Conservation (phyloP, 2,329 filamentous ascomycete species). For the Alternaria metachromatica region DNA sequence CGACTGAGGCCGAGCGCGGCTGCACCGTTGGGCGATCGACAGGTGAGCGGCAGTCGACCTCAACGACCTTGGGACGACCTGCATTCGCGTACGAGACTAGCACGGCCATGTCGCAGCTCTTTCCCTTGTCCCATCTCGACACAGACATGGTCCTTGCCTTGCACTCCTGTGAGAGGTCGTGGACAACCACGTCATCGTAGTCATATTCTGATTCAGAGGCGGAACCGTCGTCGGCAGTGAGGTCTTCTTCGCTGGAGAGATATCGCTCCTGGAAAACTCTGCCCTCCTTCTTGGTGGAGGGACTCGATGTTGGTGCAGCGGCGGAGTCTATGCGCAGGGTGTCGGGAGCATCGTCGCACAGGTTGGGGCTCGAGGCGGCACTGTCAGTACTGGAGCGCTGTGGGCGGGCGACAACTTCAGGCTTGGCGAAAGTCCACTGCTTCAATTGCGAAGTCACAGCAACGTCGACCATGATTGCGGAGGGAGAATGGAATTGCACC, state of each 20-base stretch:
- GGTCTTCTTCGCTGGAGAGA: constrained; percentile 49
- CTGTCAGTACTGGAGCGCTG: constrained; percentile 40
- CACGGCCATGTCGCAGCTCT: constrained; percentile 47
- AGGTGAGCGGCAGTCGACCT: constrained; percentile 37
- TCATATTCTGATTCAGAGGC: constrained; percentile 37
- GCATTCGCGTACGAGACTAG: constrained; percentile 47
- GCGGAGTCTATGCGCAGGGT: constrained; percentile 43
- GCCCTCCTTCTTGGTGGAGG: constrained; percentile 28
- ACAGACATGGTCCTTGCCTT: constrained; percentile 44
- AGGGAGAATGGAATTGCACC: constrained; percentile 2
- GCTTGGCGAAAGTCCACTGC: constrained; percentile 49
- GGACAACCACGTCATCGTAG: constrained; percentile 40
- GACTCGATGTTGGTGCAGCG: constrained; percentile 17
- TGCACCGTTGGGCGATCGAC: constrained; percentile 24
- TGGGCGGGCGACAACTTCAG: constrained; percentile 29
- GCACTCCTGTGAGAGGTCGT: constrained; percentile 36
- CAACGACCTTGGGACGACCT: constrained; percentile 48
- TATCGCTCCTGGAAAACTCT: constrained; percentile 46
- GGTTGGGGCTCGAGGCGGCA: constrained; percentile 43
- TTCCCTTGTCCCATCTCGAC: constrained; percentile 40
- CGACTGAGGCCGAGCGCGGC: constrained; percentile 44
- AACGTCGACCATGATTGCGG: constrained; percentile 40
- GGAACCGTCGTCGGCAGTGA: constrained; percentile 44
- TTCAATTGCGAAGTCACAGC: constrained; percentile 43
- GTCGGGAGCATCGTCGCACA: constrained; percentile 45